These are phyloP conservation scores for Chalara sp. DNA, from an alignment of 2,329 filamentous ascomycete genomes.

Conservation along the genomic window DNA sequence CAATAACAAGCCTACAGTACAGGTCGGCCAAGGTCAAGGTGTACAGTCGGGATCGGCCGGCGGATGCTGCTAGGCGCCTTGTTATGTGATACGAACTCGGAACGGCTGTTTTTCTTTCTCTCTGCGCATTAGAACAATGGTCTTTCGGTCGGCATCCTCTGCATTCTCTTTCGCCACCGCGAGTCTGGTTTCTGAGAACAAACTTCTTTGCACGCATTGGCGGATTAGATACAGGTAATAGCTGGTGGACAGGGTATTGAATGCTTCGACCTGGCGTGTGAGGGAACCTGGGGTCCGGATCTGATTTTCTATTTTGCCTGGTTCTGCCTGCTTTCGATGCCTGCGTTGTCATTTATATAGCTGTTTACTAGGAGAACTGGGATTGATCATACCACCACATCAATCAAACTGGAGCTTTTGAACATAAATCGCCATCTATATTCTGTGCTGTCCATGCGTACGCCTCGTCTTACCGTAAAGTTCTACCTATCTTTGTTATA, in stretches of 20 bases:
- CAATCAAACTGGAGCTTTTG: background rate
- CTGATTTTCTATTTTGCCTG: conserved; percentile 9
- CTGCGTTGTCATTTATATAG: conserved; percentile 3
- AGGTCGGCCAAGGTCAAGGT: conserved; percentile 90
- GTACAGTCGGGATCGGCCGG: conserved; percentile 81
- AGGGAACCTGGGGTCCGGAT: conserved; percentile 16
- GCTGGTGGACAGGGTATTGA: conserved; percentile 17
- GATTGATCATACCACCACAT: conserved; percentile 1
- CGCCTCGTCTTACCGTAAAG: too few species aligned
- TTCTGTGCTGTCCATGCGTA: too few species aligned
- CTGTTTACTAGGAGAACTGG: background rate
- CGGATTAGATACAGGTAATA: conserved; percentile 24
- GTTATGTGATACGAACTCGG: conserved; percentile 12
- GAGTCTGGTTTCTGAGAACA: conserved; percentile 14
- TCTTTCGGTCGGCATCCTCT: conserved; percentile 23
- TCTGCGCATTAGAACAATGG: conserved; percentile 25
- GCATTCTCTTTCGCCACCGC: conserved; percentile 17
- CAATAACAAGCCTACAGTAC: conserved; percentile 97
- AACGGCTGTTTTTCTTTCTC: conserved; percentile 18
- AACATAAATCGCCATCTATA: too few species aligned
- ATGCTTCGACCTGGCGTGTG: conserved; percentile 20
- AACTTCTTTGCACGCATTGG: conserved; percentile 20
- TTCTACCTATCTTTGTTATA: too few species aligned
- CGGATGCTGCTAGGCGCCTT: conserved; percentile 74
- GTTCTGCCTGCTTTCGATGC: conserved; percentile 8